Percentiles rank a stretch among this genome's conserved stretches.
phyloP scores from a whole-genome alignment of 768 basidiomycete species.

The Rhodotorula diobovata region DNA sequence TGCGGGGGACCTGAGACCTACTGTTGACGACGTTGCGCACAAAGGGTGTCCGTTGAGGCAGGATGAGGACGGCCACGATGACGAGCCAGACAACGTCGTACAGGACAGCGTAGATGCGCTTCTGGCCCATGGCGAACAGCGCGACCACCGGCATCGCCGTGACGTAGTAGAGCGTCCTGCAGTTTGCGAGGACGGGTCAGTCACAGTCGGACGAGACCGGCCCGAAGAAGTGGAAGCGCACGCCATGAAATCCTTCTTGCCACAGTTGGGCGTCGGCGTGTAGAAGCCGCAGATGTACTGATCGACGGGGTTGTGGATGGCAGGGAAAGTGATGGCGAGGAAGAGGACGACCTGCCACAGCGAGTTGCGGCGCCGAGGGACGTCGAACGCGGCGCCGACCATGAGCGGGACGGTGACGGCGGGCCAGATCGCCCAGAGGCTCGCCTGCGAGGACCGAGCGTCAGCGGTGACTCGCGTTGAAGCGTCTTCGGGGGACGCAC shows the following conservation, averaged over 20 bases:
- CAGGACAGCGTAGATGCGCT: slow-evolving; percentile 43
- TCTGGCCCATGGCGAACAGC: slow-evolving; percentile 48
- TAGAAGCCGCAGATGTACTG: slow-evolving; percentile 44
- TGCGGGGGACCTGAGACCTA: slow-evolving; percentile 31
- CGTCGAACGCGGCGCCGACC: slow-evolving; percentile 65
- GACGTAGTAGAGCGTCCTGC: slow-evolving; percentile 39
- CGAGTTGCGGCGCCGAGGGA: slow-evolving; percentile 59
- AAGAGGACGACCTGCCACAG: slow-evolving; percentile 62
- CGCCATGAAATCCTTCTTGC: slow-evolving; percentile 47
- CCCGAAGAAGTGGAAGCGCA: slow-evolving; percentile 27
- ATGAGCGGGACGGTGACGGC: slow-evolving; percentile 60
- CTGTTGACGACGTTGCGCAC: slow-evolving; percentile 50
- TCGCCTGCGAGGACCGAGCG: slow-evolving; percentile 56
- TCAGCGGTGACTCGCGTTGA: no score
- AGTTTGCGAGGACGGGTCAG: not conserved
- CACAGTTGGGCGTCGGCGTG: slow-evolving; percentile 39
- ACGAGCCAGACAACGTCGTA: slow-evolving; percentile 46
- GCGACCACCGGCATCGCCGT: slow-evolving; percentile 47
- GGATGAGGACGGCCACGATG: slow-evolving; percentile 43
- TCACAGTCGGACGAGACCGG: not conserved
- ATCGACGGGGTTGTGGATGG: slow-evolving; percentile 26
- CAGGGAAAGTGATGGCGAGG: slow-evolving; percentile 9
- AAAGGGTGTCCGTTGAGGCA: slow-evolving; percentile 43
- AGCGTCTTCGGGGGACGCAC: slow-evolving; percentile 45
- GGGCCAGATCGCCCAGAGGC: slow-evolving; percentile 53